Evolutionary conservation across 1,139 yeast species (phyloP), one percentile per base, ranked within the genome.

Genomic region (Candida anutae): DNA sequence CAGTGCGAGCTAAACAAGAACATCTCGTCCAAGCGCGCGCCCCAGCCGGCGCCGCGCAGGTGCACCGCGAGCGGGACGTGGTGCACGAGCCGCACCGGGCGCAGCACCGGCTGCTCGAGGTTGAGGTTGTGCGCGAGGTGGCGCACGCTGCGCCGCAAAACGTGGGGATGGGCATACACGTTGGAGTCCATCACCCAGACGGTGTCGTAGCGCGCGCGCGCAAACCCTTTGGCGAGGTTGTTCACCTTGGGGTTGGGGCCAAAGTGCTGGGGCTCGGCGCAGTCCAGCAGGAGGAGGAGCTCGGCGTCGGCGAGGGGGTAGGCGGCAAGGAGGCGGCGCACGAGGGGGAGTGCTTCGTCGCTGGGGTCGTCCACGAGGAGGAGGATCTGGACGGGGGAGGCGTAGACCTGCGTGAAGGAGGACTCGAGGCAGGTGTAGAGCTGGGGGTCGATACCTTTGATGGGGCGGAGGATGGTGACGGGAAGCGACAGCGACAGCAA

Each of bases 181-280:
- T 85, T 85, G 23, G 90, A 77, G 50, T 85, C 96, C 58, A 83
- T 65, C n/a, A 84, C 74, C 95, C 96, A 85, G 10, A 85, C 43
- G 18, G 81, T 69, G 46, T 85, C 95, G 50, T 74, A 61, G 41
- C 74, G 71, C 10, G 94, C 88, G 2, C 54, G 53, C 24, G 58
- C 48, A 46, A 79, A 83, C 3, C 94, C 95, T 48, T 82, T 82
- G 13, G 88, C 75, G 27, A 85, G 60, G 50, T 85, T 85, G 54
- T 84, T 84, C 31, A 85, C 83, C 52, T 85, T 85, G 8, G 96
- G 96, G 45, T 85, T 85, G 3, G 94, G 94, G 1, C 95, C 95
- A 43, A 61, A 79, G 40, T 69, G 68, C 30, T 68, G 75, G 20
- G 52, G 50, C 13, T 48, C 45, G 10, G 12, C 24, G 19, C 19